Evolutionary conservation across 257 asterid species (phyloP), one percentile per base, ranked within the genome.

Genomic region (Petunia axillaris): DNA sequence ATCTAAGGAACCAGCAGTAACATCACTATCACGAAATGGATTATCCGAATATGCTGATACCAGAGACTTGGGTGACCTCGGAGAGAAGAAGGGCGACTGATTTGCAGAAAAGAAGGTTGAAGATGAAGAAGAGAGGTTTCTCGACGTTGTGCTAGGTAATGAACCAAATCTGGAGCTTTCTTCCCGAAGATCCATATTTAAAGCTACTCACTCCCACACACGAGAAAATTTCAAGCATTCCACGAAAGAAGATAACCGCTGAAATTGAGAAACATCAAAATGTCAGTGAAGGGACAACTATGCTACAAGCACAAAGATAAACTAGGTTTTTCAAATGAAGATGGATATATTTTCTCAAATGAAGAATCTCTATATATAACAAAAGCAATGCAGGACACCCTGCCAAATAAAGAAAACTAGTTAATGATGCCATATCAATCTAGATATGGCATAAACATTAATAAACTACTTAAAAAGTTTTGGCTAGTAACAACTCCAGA

Each of bases 81-180:
- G 99, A 58, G 98, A 94, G 88, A 93, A 88, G 87, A 93, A 90
- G 5, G 99, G 98, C 0, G 99, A 96, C 75, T 96, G 99, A 67
- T 90, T 90, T 9, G 99, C 99, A 4, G 99, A 96, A 83, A 89
- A 94, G 86, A 96, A 94, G 53, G 95, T 88, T 4, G 98, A 94
- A 7, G 99, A 96, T 6, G 98, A 92, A 3, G 99, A 94, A 13
- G 99, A 96, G 36, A 93, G 85, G 84, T 90, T 96, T 87, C 98
- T 88, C 46, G 88, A 86, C 46, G 98, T 87, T n/a, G 90, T 87
- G 78, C 81, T 81, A 10, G 94, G 91, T n/a, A 93, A 85, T 4
- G 86, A 78, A 39, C 83, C 87, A 67, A 89, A 84, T 82, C 91
- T 91, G 59, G 89, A 80, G 64, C 87, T 89, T 46, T 95, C 97